Percentiles rank a stretch among this genome's conserved stretches.
Conservation (phyloP, 1,284 basidiomycete genomes). For the Vanrija pseudolonga region DNA sequence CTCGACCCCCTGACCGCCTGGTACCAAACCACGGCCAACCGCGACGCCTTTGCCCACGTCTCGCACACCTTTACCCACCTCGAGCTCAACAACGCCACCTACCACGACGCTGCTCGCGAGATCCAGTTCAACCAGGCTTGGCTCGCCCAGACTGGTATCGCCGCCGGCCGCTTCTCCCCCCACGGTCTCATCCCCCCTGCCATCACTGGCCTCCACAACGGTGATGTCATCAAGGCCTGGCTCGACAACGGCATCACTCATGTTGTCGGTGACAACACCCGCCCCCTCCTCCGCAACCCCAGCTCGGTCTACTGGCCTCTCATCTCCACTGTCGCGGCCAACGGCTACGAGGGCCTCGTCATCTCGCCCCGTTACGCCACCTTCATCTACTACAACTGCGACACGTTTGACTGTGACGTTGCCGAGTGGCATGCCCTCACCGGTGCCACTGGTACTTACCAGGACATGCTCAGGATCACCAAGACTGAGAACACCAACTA, state of each 20-base stretch:
- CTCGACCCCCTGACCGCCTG: conserved; percentile 4
- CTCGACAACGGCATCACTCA: conserved; percentile 7
- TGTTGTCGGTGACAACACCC: conserved; percentile 11
- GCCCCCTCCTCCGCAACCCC: conserved; percentile 2
- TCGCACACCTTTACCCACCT: conserved; percentile 9
- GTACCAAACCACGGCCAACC: neutral
- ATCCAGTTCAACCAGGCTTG: conserved; percentile 15
- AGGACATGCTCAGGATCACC: conserved; percentile 4
- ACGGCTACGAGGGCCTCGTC: conserved; percentile 5
- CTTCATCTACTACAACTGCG: conserved; percentile 10
- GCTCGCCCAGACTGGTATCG: conserved; percentile 4
- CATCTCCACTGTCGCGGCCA: conserved; percentile 2
- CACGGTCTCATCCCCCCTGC: conserved; percentile 7
- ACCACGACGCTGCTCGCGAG: conserved; percentile 4
- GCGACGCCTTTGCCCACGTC: conserved; percentile 7
- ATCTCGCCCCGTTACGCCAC: conserved; percentile 11
- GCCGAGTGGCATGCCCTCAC: conserved; percentile 8
- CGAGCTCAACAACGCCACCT: conserved; percentile 9
- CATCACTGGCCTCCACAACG: conserved; percentile 13
- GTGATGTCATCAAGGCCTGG: conserved; percentile 9
- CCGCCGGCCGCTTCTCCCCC: neutral
- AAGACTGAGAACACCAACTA: conserved; percentile 2
- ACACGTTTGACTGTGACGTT: conserved; percentile 8
- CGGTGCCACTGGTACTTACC: conserved; percentile 2
- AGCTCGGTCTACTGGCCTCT: neutral